Conservation (phyloP, 768 basidiomycete species). For the Tulasnella sp. region DNA sequence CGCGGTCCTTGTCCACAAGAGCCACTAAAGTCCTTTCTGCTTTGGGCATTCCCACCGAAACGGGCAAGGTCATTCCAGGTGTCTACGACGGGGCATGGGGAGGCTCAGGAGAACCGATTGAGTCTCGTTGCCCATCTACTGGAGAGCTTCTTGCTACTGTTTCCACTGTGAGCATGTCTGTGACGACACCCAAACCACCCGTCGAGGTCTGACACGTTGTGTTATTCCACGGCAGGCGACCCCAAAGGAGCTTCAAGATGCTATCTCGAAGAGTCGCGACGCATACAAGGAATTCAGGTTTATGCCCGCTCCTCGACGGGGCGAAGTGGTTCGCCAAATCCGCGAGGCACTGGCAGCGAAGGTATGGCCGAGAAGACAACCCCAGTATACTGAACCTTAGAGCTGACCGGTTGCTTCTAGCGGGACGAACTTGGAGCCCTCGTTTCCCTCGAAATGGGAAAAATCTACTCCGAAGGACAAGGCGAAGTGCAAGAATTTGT, state of each 20-base stretch:
- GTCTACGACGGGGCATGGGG: conserved; percentile 82
- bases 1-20: conserved; percentile 48
- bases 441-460: conserved; percentile 60
- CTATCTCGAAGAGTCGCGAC: conserved; percentile 65
- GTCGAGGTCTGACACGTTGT: neutral
- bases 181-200: neutral
- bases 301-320: conserved; percentile 81
- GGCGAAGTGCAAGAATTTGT: conserved; percentile 96
- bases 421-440: conserved; percentile 74
- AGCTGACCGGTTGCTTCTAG: conserved; percentile 39
- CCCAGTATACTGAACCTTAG: conserved; percentile 26
- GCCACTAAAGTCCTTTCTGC: conserved; percentile 64
- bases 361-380: conserved; percentile 41
- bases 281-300: conserved; percentile 68
- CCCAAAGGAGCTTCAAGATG: conserved; percentile 63
- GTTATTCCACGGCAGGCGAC: conserved; percentile 48
- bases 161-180: conserved; percentile 52
- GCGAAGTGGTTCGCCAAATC: conserved; percentile 84
- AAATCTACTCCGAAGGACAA: conserved; percentile 83
- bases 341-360: conserved; percentile 74
- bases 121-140: conserved; percentile 78
- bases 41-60: conserved; percentile 53
- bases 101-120: conserved; percentile 64
- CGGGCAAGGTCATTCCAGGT: conserved; percentile 54
- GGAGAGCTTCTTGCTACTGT: conserved; percentile 79